Evolutionary conservation across 1,284 basidiomycete genomes (phyloP).

Genomic region (Ceratobasidium sp.): DNA sequence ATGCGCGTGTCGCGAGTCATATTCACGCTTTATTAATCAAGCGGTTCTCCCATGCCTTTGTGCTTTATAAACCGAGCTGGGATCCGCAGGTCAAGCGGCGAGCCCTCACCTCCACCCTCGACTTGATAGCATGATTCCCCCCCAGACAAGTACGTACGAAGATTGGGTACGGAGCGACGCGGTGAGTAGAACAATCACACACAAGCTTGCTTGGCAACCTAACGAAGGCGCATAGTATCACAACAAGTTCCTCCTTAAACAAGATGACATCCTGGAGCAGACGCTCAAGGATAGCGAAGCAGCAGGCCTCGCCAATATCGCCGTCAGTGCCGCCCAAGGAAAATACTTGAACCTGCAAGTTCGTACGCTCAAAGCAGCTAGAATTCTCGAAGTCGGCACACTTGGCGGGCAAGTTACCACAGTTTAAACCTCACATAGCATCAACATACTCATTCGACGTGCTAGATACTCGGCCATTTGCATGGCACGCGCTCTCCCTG

Average conservation of each 20-base stretch:
- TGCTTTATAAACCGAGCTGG: background rate
- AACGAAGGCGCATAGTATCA: constrained; percentile 60
- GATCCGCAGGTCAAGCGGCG: background rate
- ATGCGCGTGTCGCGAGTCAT: background rate
- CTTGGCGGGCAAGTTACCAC: constrained; percentile 66
- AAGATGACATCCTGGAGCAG: constrained; percentile 62
- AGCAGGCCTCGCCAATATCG: constrained; percentile 66
- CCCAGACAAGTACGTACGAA: constrained; percentile 51
- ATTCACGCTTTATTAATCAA: background rate
- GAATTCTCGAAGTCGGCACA: constrained; percentile 72
- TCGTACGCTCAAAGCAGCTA: constrained; percentile 64
- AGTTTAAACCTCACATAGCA: background rate
- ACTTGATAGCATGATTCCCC: background rate
- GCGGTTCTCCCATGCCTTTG: too few species aligned
- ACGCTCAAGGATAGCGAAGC: constrained; percentile 61
- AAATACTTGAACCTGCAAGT: constrained; percentile 68
- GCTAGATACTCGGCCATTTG: constrained; percentile 73
- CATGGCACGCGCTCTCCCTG: constrained; percentile 69
- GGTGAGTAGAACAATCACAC: background rate
- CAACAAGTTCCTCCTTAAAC: constrained; percentile 67
- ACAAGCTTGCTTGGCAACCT: background rate
- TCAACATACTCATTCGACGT: constrained; percentile 7
- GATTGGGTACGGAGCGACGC: constrained; percentile 67
- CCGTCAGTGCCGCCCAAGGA: constrained; percentile 69
- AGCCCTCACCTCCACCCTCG: background rate